Evolutionary conservation across 2,329 filamentous ascomycete genomes (phyloP), one percentile per base, ranked within the genome.

Genomic region (Ustilaginoidea virens): DNA sequence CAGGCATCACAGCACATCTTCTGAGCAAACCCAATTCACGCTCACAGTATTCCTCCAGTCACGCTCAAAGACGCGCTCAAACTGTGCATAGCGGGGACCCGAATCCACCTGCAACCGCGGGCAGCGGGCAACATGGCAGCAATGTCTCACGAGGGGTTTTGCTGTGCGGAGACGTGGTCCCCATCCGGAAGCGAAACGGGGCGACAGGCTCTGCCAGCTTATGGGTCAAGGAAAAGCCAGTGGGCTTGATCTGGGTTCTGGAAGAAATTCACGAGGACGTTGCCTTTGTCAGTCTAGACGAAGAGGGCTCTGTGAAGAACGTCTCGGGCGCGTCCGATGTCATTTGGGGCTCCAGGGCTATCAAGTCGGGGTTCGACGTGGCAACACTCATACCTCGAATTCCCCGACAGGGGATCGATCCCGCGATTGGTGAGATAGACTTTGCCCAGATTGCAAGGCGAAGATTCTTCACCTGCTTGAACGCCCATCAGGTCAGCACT

Each of bases 191-290:
- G 55, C 74, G 90, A 35, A 93, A 98, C 44, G 90, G 90, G 4
- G 71, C 78, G 8, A 87, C 78, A 4, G 90, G 90, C 2, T 86
- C 90, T 33, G 90, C 90, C 21, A 96, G 86, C 53, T 60, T 98
- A 22, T 98, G 90, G 90, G 90, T 98, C 4, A 98, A 98, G 58
- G 90, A 98, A 53, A 98, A 98, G 54, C 72, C 78, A 27, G 75
- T 83, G 29, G 86, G 87, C 7, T 57, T 98, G 34, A 96, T 98
- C 35, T 98, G 90, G 90, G 90, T 98, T 7, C 58, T 98, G 2
- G 90, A 98, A 51, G 90, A 98, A 54, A 96, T 98, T 35, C 82
- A 87, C 31, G 90, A 98, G 53, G 86, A 98, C 48, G 76, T 90
- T 22, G 85, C 81, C 4, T 69, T 73, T 35, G 55, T 98, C 24